Conservation (phyloP, 2,329 filamentous ascomycete genomes). For the Pseudogymnoascus pannorum region DNA sequence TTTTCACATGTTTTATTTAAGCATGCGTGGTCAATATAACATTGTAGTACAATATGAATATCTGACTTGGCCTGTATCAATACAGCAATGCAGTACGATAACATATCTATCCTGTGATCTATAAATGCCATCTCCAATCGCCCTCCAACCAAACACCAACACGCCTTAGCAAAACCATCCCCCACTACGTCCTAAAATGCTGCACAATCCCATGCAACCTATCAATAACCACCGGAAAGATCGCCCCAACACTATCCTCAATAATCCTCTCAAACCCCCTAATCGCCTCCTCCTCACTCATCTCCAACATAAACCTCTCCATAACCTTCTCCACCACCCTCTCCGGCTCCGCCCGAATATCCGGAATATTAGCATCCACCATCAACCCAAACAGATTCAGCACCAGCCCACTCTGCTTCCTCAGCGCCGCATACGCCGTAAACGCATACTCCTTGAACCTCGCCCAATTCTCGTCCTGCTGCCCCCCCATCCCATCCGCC, state of each 20-base stretch:
- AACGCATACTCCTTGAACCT: slow-evolving; percentile 95
- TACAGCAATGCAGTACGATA: slow-evolving; percentile 3
- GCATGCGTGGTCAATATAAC: neutral
- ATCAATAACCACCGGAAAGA: slow-evolving; percentile 92
- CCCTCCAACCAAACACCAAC: neutral
- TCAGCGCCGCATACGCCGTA: slow-evolving; percentile 82
- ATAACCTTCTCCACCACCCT: slow-evolving; percentile 93
- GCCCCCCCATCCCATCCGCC: slow-evolving; percentile 96
- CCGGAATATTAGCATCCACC: slow-evolving; percentile 95
- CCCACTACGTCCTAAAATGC: slow-evolving; percentile 66
- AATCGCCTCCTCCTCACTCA: slow-evolving; percentile 87
- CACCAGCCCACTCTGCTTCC: slow-evolving; percentile 85
- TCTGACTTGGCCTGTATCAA: no score
- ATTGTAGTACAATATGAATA: slow-evolving; percentile 6
- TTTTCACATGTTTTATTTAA: slow-evolving; percentile 2
- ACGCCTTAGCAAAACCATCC: neutral
- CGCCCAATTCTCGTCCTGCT: slow-evolving; percentile 70
- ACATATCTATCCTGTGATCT: neutral
- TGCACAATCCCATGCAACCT: slow-evolving; percentile 90
- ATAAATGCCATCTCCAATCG: neutral
- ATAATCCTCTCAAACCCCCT: slow-evolving; percentile 82
- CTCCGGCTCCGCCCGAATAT: slow-evolving; percentile 86
- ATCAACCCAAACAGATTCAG: slow-evolving; percentile 94
- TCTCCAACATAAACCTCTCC: slow-evolving; percentile 86
- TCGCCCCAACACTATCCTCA: slow-evolving; percentile 80